Evolutionary conservation across 2,329 filamentous ascomycete species (phyloP), one percentile per base, ranked within the genome.

Genomic region (Pseudogymnoascus verrucosus): DNA sequence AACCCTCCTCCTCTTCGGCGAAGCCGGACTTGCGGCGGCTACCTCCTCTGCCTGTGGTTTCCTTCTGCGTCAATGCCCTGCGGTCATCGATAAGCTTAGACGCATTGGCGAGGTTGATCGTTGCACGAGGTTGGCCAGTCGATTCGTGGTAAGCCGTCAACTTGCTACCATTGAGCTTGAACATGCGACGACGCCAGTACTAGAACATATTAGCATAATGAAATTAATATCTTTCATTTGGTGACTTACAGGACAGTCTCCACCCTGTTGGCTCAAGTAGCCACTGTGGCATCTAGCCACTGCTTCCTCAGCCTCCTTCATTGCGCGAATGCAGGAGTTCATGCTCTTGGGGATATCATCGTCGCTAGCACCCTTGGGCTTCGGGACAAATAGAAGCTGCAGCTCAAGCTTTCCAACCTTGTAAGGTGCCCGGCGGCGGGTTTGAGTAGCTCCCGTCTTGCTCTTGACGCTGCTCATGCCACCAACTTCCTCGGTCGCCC

Each of bases 281-380:
- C 95, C 93, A 76, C 99, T 93, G 81, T 85, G 96, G 70, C 86
- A 89, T 66, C 89, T 86, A 60, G 88, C 82, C 66, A 89, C 84
- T 66, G 90, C 83, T 74, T 90, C 89, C 74, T 96, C 92, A 1
- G 93, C 92, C 62, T 93, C 91, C 76, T 89, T 91, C 78, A 99
- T 87, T 78, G 98, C 95, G 16, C 95, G 85, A 69, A 98, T 89
- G 75, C 92, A 96, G 47, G 91, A 90, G 76, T 95, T 96, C 93
- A 99, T 96, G 79, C 93, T 97, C 86, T 98, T 98, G 63, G 95
- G 95, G 91, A 99, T 97, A 69, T 98, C 93, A 14, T 97, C 93
- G 68, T 98, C 95, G 60, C 86, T 87, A 31, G 87, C 83, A 51
- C 89, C 89, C 79, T 91, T 93, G 4, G 95, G 93, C 70, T 93